Evolutionary conservation across 495 filamentous ascomycete genomes (phyloP).

Genomic region (Talaromyces trachyspermus): DNA sequence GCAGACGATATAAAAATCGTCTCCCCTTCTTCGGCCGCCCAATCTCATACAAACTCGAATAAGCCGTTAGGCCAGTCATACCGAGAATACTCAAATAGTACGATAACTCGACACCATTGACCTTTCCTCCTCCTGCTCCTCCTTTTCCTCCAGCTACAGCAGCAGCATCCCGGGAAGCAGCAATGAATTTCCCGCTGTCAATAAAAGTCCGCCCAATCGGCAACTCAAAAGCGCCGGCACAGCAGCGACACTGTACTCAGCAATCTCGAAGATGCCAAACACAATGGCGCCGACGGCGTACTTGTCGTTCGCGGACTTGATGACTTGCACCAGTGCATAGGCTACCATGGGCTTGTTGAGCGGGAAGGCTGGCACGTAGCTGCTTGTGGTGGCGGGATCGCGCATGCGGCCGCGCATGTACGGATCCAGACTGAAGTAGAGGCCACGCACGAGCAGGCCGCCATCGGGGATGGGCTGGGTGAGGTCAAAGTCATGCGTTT

Average conservation of each 20-base stretch:
- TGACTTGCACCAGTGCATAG: slow-evolving; percentile 49
- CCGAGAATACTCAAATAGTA: slow-evolving; percentile 59
- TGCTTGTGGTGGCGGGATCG: slow-evolving; percentile 40
- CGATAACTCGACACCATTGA: no score
- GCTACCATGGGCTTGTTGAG: slow-evolving; percentile 53
- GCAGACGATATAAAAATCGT: slow-evolving; percentile 72
- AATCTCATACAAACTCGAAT: slow-evolving; percentile 63
- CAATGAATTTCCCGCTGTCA: no score
- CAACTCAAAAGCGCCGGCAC: no score
- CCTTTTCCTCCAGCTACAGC: no score
- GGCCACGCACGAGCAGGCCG: slow-evolving; percentile 63
- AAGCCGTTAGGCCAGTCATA: slow-evolving; percentile 76
- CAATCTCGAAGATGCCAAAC: slow-evolving; percentile 47
- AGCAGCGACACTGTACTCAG: slow-evolving; percentile 53
- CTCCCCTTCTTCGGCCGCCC: slow-evolving; percentile 74
- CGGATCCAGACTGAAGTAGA: slow-evolving; percentile 80
- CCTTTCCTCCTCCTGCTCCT: no score
- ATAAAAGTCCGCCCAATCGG: no score
- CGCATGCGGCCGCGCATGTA: slow-evolving; percentile 74
- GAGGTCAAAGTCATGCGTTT: slow-evolving; percentile 59
- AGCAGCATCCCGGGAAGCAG: no score
- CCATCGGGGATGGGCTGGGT: slow-evolving; percentile 51
- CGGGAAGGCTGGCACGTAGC: slow-evolving; percentile 54
- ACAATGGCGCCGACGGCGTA: slow-evolving; percentile 58
- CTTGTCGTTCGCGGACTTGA: slow-evolving; percentile 53